phyloP scores from a whole-genome alignment of 352 stramenopile species.

The Plasmopara muralis region DNA sequence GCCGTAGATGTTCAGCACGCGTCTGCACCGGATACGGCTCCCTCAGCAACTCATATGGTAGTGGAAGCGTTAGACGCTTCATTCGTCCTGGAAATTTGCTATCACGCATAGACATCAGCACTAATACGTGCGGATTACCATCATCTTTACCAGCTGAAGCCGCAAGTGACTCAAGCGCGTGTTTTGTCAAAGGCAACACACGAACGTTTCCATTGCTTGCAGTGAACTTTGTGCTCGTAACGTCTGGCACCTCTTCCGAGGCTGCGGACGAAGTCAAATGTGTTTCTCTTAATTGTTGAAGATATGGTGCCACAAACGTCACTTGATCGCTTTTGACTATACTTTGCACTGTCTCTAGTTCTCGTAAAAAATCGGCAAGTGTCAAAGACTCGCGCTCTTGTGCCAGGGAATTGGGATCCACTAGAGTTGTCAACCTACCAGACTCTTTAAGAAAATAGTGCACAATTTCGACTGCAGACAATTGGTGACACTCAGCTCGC shows the following conservation, averaged over 20 bases:
- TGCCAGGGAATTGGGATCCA: constrained; percentile 39
- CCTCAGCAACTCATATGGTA: constrained; percentile 46
- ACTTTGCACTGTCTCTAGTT: constrained; percentile 54
- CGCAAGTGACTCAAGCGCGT: constrained; percentile 32
- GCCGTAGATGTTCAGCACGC: constrained; percentile 38
- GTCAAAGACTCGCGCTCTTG: constrained; percentile 55
- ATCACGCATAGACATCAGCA: constrained; percentile 69
- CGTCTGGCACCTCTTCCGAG: constrained; percentile 11
- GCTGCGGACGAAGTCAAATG: constrained; percentile 24
- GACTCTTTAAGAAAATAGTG: constrained; percentile 54
- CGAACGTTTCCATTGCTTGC: constrained; percentile 18
- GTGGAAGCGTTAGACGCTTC: constrained; percentile 55
- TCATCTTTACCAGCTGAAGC: constrained; percentile 6
- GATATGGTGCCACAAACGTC: constrained; percentile 66
- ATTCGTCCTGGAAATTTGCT: constrained; percentile 72
- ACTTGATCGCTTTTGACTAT: constrained; percentile 49
- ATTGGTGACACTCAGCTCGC: constrained; percentile 39
- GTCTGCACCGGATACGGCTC: constrained; percentile 54
- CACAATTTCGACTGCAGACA: constrained; percentile 51
- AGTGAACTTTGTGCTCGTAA: background rate
- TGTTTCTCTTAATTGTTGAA: constrained; percentile 49
- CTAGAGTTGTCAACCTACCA: constrained; percentile 32
- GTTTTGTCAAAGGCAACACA: constrained; percentile 45
- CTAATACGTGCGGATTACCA: constrained; percentile 17
- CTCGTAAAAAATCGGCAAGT: constrained; percentile 57